Evolutionary conservation across 2,329 filamentous ascomycete genomes (phyloP).

Genomic region (Salinomyces thailandicus): DNA sequence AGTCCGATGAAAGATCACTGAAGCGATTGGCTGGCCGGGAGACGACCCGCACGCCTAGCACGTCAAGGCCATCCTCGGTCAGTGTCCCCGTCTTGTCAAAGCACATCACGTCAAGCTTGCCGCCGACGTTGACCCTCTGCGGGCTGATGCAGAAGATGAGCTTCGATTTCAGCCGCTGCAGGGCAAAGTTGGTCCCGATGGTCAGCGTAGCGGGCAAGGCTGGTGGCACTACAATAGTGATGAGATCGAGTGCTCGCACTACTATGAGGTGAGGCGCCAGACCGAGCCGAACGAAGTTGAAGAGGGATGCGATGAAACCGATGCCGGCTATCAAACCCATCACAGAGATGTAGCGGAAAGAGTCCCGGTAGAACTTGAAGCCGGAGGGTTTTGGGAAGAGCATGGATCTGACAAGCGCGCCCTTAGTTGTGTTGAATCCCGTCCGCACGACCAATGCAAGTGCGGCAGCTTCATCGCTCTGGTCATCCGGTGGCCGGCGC

Average conservation of each 20-base stretch:
- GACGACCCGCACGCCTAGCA: slow-evolving; percentile 76
- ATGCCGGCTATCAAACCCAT: slow-evolving; percentile 80
- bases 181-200: slow-evolving; percentile 91
- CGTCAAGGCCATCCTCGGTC: slow-evolving; percentile 90
- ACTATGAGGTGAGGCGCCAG: slow-evolving; percentile 85
- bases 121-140: slow-evolving; percentile 90
- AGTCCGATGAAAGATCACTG: slow-evolving; percentile 62
- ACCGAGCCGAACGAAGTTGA: slow-evolving; percentile 81
- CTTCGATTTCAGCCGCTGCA: slow-evolving; percentile 74
- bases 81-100: slow-evolving; percentile 99
- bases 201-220: slow-evolving; percentile 89
- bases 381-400: slow-evolving; percentile 95
- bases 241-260: slow-evolving; percentile 82
- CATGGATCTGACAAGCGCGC: slow-evolving; percentile 91
- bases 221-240: slow-evolving; percentile 94
- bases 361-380: slow-evolving; percentile 97
- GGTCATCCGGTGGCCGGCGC: slow-evolving; percentile 73
- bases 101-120: slow-evolving; percentile 90
- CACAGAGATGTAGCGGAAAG: slow-evolving; percentile 93
- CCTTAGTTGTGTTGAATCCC: slow-evolving; percentile 96
- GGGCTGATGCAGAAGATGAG: slow-evolving; percentile 97
- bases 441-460: slow-evolving; percentile 87
- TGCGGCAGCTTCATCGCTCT: slow-evolving; percentile 78
- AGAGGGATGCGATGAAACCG: slow-evolving; percentile 80
- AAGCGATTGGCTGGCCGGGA: slow-evolving; percentile 55